phyloP scores from a whole-genome alignment of 495 filamentous ascomycete genomes.

The Neurospora sp. region DNA sequence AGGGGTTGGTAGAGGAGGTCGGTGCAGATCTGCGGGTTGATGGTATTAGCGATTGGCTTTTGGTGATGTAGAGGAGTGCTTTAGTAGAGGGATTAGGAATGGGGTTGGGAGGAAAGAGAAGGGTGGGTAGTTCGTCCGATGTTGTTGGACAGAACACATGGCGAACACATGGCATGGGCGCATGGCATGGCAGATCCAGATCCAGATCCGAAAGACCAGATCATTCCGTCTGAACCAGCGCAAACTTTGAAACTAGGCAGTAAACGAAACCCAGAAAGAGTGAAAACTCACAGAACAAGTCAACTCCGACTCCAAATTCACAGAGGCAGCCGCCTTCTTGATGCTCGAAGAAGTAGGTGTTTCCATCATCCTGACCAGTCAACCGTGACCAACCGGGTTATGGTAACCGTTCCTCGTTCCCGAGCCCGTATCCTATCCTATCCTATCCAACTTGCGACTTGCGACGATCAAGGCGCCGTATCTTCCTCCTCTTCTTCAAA shows the following conservation, averaged over 20 bases:
- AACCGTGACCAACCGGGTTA: not conserved
- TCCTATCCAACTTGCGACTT: not conserved
- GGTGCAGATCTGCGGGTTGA: conserved; percentile 70
- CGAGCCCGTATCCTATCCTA: not conserved
- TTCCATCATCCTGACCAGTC: not conserved
- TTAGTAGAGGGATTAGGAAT: not conserved
- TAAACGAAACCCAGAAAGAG: not conserved
- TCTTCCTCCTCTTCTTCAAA: not conserved
- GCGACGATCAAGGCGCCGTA: not conserved
- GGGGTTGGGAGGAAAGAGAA: not conserved
- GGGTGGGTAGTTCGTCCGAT: not conserved
- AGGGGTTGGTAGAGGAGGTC: conserved; percentile 93
- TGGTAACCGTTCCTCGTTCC: not conserved
- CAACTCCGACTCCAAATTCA: conserved; percentile 80
- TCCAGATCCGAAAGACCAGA: not conserved
- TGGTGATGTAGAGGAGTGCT: not conserved
- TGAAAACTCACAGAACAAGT: conserved; percentile 68
- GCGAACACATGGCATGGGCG: not conserved
- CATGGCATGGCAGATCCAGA: not conserved
- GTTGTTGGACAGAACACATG: not conserved
- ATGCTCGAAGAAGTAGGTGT: not conserved
- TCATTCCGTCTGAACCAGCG: not conserved
- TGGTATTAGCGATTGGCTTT: not conserved
- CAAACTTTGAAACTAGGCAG: not conserved
- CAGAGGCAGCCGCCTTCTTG: conserved; percentile 1